A percentile compares a stretch with the other conserved stretches of the same genome.
phyloP scores from a whole-genome alignment of 345 rosid species.

The Brassica rapa region DNA sequence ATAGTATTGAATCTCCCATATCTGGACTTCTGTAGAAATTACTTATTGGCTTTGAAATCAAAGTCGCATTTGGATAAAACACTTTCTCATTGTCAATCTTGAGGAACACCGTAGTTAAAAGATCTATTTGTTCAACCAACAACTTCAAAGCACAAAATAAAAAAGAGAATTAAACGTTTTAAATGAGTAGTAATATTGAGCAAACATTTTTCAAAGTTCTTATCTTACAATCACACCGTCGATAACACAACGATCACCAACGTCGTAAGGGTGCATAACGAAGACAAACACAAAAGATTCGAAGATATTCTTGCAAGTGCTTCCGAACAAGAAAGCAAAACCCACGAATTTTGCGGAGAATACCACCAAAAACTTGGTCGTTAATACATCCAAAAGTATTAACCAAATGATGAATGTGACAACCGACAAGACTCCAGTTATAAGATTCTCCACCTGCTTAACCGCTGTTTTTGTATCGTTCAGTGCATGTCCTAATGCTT shows the following conservation, averaged over 20 bases:
- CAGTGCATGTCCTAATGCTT: not conserved
- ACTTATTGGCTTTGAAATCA: not conserved
- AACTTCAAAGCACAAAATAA: not conserved
- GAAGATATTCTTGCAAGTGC: not conserved
- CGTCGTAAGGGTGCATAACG: not conserved
- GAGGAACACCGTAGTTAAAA: not conserved
- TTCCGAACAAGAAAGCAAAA: not conserved
- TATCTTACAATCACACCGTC: not conserved
- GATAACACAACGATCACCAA: not conserved
- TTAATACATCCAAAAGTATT: not conserved
- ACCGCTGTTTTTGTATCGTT: not conserved
- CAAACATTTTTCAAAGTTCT: not conserved
- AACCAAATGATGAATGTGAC: not conserved
- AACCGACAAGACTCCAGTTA: not conserved
- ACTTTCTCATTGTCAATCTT: not conserved
- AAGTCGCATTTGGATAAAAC: not conserved
- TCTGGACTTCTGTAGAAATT: not conserved
- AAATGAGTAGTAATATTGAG: not conserved
- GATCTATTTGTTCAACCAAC: not conserved
- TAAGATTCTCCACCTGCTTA: not conserved
- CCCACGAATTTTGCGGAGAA: not conserved
- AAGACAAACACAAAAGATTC: not conserved
- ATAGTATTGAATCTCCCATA: not conserved
- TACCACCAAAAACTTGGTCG: not conserved
- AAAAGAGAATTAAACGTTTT: not conserved